Base-by-base conservation (phyloP, 208 protist genomes). In the Leishmania amazonensis region DNA sequence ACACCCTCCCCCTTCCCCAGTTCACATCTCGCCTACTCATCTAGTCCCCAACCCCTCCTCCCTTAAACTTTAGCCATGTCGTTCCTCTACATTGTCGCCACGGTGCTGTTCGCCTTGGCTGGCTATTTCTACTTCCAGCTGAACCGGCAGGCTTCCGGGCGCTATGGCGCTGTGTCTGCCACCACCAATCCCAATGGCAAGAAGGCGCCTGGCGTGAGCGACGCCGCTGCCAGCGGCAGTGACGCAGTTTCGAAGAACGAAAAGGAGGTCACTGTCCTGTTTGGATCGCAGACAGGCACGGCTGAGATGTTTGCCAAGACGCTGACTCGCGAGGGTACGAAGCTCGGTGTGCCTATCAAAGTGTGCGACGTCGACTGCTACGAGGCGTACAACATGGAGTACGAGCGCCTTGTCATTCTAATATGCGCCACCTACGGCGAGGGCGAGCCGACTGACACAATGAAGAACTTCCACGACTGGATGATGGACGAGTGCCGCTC, bases 351-450 rank as follows among this genome's bases (percentile, higher is more conserved):
- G 31, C 87, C 89, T 5, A 91, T 90, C 17, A 85, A 85, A 53
- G 31, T 95, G 9, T 79, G 83, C 77, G 92, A 96, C 75, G 85
- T 90, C 3, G 94, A 97, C 79, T 88, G 85, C 79, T 97, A 96
- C 78, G 87, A 96, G 24, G 70, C 77, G 17, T 76, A 75, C 83
- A 81, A 91, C 72, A 81, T 96, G 38, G 90, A 95, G 83, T 73
- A 89, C 47, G 93, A 96, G 80, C 80, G 65, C 3, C 83, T 96
- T 38, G 88, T 97, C 42, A 87, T 97, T 38, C 85, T 96, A 75
- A 78, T 96, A 19, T 98, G 95, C 68, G 89, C 95, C 67, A 99
- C 96, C 65, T 97, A 96, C 83, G 97, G 95, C 70, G 96, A 99
- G 76, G 96, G 96, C 17, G 95, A 98, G 83, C 91, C 93, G 38